Conservation (phyloP, 2,329 filamentous ascomycete genomes). For the Aureobasidium sp. region DNA sequence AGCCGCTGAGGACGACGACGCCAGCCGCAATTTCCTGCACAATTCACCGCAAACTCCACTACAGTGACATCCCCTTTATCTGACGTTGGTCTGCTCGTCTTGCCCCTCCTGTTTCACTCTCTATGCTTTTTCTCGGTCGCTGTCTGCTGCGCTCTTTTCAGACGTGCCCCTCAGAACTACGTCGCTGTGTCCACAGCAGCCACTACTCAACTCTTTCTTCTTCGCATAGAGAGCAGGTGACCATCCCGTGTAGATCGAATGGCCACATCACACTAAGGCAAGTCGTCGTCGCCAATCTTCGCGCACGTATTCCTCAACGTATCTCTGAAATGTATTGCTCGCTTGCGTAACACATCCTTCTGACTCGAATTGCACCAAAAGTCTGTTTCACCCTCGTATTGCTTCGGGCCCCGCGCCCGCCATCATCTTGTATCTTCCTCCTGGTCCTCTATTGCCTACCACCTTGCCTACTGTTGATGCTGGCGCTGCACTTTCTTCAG, state of each 20-base stretch:
- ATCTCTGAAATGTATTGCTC: neutral
- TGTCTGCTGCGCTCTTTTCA: neutral
- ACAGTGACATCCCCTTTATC: neutral
- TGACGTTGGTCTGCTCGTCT: neutral
- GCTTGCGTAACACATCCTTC: constrained; percentile 4
- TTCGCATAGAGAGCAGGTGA: constrained; percentile 27
- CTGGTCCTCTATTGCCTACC: constrained; percentile 32
- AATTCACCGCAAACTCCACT: neutral
- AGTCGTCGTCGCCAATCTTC: constrained; percentile 16
- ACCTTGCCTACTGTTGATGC: constrained; percentile 24
- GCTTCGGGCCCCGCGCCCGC: constrained; percentile 22
- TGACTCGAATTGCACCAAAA: constrained; percentile 21
- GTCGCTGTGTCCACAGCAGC: neutral
- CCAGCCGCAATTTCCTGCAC: neutral
- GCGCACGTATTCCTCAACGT: neutral
- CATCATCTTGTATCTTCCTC: constrained; percentile 38
- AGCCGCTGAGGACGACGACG: neutral
- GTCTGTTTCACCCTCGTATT: constrained; percentile 28
- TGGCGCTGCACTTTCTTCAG: constrained; percentile 30
- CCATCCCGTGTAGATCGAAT: constrained; percentile 36
- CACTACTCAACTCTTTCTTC: constrained; percentile 13
- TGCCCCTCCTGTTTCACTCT: neutral
- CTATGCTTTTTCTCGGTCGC: neutral
- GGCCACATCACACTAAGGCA: constrained; percentile 38
- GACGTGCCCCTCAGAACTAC: neutral